Conservation (phyloP, 495 filamentous ascomycete genomes). For the Xylaria intraflava region DNA sequence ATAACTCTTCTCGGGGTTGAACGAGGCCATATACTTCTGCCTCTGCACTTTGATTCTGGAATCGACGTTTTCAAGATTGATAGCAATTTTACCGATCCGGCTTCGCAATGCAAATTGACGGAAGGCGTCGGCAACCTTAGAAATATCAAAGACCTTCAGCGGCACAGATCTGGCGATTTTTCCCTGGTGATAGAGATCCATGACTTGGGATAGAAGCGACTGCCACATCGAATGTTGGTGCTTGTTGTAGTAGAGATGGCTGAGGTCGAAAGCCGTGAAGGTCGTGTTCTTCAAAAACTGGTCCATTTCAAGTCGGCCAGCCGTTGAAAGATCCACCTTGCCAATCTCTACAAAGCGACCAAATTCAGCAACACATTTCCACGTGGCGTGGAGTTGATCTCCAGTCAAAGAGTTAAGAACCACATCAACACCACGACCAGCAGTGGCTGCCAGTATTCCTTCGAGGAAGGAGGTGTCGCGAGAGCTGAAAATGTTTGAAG, state of each 20-base stretch:
- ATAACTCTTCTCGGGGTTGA: conserved; percentile 34
- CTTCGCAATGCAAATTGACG: not conserved
- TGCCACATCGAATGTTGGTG: not conserved
- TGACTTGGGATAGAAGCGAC: not conserved
- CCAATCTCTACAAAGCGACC: conserved; percentile 51
- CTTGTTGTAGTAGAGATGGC: not conserved
- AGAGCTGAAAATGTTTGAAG: conserved; percentile 41
- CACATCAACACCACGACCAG: conserved; percentile 46
- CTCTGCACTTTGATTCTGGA: not conserved
- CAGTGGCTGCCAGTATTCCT: conserved; percentile 37
- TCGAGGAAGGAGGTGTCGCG: conserved; percentile 29
- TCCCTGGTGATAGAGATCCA: not conserved
- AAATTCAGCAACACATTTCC: conserved; percentile 43
- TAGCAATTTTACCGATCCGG: conserved; percentile 12
- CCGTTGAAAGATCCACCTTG: conserved; percentile 24
- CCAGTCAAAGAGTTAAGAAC: conserved; percentile 51
- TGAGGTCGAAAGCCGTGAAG: conserved; percentile 24
- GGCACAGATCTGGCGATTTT: not conserved
- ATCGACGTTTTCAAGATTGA: conserved; percentile 2
- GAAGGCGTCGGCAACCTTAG: not conserved
- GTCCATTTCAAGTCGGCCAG: conserved; percentile 21
- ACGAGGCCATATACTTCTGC: conserved; percentile 9
- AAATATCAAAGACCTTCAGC: conserved; percentile 6
- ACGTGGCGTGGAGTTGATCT: conserved; percentile 39
- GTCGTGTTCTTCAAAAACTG: conserved; percentile 30